Evolutionary conservation across 306 rosid genomes (phyloP), one percentile per base, ranked within the genome.

Genomic region (Echinosophora koreensis): DNA sequence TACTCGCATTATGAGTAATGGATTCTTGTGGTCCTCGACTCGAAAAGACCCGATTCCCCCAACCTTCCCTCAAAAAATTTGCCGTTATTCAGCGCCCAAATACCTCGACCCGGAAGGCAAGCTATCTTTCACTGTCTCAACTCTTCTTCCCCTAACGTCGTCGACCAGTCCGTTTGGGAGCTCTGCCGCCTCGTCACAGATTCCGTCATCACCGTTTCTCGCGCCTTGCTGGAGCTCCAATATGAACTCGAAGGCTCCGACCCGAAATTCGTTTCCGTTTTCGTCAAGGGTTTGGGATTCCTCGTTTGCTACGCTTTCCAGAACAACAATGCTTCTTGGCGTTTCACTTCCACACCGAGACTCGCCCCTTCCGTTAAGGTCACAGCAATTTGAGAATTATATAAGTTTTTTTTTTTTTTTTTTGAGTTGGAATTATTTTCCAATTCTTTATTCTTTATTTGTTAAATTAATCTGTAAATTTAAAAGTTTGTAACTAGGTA

Each of bases 131-230:
- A 54, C 16, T 95, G 99, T 81, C 91, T 95, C n/a, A 82, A 28
- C 44, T 86, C 93, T 38, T 8, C 89, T n/a, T 92, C 94, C 42
- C 65, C 97, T 18, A 74, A 85, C 77, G 91, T 95, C 75, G 86
- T 95, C 44, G 97, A 95, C 72, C 93, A 89, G 61, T 87, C 98
- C 8, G 86, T 95, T 35, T 92, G 98, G 56, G 96, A 90, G 79
- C 77, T 95, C 9, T 95, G 98, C 82, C 86, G 89, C 84, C 84
- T 95, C 46, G 97, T 88, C 3, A 63, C 72, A 4, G 96, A 90
- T 59, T 70, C 91, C 11, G 69, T 77, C 27, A n/a, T 89, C 58
- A 73, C 82, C 22, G 6, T 89, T 17, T 13, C 82, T 34, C 86
- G 84, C 15, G 97, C 88, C 4, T 77, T 87, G 44, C 59, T 92